phyloP scores from a whole-genome alignment of 2,329 filamentous ascomycete genomes.

The Verticillium albo-atrum region DNA sequence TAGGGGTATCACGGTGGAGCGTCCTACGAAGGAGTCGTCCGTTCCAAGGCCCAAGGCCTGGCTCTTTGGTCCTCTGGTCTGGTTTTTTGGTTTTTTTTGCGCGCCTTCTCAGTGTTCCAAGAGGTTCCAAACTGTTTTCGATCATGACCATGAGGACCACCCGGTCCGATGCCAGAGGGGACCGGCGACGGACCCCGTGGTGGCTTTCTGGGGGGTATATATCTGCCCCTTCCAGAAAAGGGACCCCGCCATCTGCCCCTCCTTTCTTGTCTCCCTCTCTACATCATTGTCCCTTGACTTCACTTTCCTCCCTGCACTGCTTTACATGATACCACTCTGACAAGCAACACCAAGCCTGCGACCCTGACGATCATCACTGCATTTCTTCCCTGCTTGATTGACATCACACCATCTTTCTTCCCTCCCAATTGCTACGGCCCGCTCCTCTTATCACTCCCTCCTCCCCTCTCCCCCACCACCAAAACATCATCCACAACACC shows the following conservation, averaged over 20 bases:
- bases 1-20: slow-evolving; percentile 11
- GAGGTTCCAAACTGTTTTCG: not conserved
- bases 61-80: not conserved
- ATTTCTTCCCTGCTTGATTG: not conserved
- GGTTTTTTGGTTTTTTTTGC: not conserved
- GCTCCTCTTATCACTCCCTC: no score
- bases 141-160: not conserved
- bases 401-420: not conserved
- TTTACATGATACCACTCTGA: not conserved
- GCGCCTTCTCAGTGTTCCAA: not conserved
- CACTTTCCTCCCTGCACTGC: not conserved
- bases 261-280: slow-evolving; percentile 1
- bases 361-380: not conserved
- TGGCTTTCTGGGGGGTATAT: not conserved
- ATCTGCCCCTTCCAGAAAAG: not conserved
- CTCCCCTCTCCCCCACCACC: not conserved
- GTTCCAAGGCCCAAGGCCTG: not conserved
- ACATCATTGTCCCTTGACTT: no score
- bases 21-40: not conserved
- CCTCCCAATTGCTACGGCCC: no score
- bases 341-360: not conserved
- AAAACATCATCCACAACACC: slow-evolving; percentile 4
- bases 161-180: no score
- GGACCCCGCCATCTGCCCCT: slow-evolving; percentile 1
- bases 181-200: no score